Conservation (phyloP, 2,329 filamentous ascomycete genomes). For the Colletotrichum graminicola region DNA sequence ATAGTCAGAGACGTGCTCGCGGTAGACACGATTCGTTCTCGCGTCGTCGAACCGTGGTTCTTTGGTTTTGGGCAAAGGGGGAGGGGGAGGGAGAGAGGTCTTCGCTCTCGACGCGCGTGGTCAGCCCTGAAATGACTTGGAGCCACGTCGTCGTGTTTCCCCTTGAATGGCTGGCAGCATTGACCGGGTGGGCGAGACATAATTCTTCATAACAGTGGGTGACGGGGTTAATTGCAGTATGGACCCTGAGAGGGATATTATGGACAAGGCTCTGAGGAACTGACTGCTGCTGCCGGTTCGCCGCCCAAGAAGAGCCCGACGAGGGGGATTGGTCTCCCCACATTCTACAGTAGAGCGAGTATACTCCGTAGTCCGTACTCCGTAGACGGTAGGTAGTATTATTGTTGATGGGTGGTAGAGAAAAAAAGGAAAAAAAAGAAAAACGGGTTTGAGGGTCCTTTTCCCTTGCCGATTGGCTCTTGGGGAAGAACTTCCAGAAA, state of each 20-base stretch:
- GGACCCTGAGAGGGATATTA: conserved; percentile 3
- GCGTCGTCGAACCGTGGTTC: no score
- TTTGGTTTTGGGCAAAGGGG: neutral
- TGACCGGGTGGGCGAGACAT: neutral
- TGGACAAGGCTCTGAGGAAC: neutral
- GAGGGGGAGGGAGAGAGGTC: no score
- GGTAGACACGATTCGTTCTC: neutral
- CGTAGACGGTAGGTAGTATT: no score
- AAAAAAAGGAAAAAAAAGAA: neutral
- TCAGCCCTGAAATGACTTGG: neutral
- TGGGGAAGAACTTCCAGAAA: conserved; percentile 24
- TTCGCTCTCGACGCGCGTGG: neutral
- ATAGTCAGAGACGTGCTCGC: neutral
- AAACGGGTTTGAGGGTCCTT: conserved; percentile 22
- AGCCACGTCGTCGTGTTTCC: neutral
- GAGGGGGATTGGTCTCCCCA: conserved; percentile 20
- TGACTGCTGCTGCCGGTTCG: neutral
- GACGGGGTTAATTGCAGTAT: neutral
- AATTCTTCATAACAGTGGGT: neutral
- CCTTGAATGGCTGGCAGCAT: neutral
- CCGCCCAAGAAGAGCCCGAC: neutral
- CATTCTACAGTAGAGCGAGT: conserved; percentile 7
- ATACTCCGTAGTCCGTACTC: no score
- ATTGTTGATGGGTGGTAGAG: no score
- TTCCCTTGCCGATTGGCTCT: neutral